Conservation (phyloP, 495 filamentous ascomycete genomes). For the Hypoxylon intermedium region DNA sequence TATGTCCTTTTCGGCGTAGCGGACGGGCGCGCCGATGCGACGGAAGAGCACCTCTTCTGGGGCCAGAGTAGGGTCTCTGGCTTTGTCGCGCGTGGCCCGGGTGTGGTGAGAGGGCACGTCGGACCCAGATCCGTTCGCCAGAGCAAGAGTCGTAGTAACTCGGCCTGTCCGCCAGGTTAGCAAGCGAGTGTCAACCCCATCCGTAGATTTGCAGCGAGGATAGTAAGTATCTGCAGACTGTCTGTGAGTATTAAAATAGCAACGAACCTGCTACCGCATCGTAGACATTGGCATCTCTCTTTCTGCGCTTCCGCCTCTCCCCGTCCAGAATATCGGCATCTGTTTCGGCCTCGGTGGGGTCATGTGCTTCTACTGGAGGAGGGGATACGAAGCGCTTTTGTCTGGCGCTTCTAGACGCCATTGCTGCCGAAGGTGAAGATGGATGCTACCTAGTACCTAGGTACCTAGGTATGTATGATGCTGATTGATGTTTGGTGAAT, state of each 20-base stretch:
- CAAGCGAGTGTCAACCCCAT: neutral
- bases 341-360: constrained; percentile 16
- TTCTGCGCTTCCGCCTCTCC: constrained; percentile 28
- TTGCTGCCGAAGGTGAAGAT: neutral
- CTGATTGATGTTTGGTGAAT: too few species aligned
- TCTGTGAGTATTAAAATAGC: neutral
- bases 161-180: constrained; percentile 11
- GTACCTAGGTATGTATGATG: neutral
- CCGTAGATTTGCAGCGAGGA: constrained; percentile 39
- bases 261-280: constrained; percentile 77
- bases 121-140: constrained; percentile 26
- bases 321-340: constrained; percentile 9
- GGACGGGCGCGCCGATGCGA: constrained; percentile 62
- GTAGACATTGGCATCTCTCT: constrained; percentile 65
- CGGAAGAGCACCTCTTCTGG: constrained; percentile 82
- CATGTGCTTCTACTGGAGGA: neutral
- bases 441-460: too few species aligned
- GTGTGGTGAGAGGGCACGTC: constrained; percentile 42
- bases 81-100: constrained; percentile 58
- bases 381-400: constrained; percentile 11
- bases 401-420: constrained; percentile 29
- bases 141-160: constrained; percentile 15
- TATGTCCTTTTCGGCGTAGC: constrained; percentile 77
- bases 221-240: constrained; percentile 40
- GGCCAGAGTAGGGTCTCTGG: constrained; percentile 58